A percentile compares a stretch with the other conserved stretches of the same genome.
phyloP scores from a whole-genome alignment of 2,329 filamentous ascomycete species.

The Pseudogymnoascus verrucosus region DNA sequence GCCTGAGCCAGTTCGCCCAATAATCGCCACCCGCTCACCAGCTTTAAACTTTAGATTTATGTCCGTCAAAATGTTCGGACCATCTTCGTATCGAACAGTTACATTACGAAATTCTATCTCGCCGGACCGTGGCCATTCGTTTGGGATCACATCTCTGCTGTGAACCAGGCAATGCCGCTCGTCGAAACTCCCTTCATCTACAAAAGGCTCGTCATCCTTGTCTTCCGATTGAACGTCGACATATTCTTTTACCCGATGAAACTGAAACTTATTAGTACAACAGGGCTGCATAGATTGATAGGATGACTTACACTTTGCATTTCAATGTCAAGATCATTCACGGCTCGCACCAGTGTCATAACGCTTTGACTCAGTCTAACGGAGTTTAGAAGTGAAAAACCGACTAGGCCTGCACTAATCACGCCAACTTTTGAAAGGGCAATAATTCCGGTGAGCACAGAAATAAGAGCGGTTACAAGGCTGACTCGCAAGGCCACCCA shows the following conservation, averaged over 20 bases:
- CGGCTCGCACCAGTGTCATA: slow-evolving; percentile 11
- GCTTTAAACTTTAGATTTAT: slow-evolving; percentile 34
- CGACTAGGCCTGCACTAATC: no score
- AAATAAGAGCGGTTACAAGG: no score
- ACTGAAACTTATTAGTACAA: slow-evolving; percentile 26
- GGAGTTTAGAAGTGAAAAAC: slow-evolving; percentile 31
- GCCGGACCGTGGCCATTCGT: slow-evolving; percentile 39
- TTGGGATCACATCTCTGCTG: slow-evolving; percentile 27
- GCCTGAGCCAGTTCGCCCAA: slow-evolving; percentile 73
- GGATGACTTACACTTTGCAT: no score
- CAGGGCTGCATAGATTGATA: no score
- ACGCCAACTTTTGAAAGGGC: no score
- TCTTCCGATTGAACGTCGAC: slow-evolving; percentile 39
- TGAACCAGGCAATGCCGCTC: no score
- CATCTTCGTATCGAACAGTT: slow-evolving; percentile 41
- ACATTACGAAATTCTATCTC: slow-evolving; percentile 44
- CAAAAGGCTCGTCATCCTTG: slow-evolving; percentile 29
- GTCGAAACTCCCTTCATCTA: no score
- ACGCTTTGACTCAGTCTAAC: slow-evolving; percentile 12
- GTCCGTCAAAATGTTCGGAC: slow-evolving; percentile 41
- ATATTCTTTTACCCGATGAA: slow-evolving; percentile 43
- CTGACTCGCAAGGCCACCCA: slow-evolving; percentile 43
- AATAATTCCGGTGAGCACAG: no score
- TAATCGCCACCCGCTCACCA: slow-evolving; percentile 69
- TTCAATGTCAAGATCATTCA: slow-evolving; percentile 19